Evolutionary conservation across 2,329 filamentous ascomycete species (phyloP).

Genomic region (Dothideomycetes sp.): DNA sequence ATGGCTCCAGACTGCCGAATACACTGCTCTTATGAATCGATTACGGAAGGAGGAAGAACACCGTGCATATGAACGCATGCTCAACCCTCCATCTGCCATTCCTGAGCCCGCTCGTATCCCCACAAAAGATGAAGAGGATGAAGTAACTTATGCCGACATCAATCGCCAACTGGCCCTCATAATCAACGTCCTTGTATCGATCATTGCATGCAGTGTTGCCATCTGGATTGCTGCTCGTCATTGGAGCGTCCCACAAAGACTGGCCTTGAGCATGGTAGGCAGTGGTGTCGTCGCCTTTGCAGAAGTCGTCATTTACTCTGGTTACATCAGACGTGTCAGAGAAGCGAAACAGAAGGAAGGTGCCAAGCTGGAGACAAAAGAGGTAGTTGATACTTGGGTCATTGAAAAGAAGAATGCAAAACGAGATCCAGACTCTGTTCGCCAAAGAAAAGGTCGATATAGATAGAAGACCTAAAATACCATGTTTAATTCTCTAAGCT

Average conservation of each 20-base stretch:
- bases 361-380: slow-evolving; percentile 53
- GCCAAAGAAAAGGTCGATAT: slow-evolving; percentile 11
- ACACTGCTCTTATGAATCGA: slow-evolving; percentile 76
- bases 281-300: slow-evolving; percentile 62
- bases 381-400: slow-evolving; percentile 65
- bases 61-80: slow-evolving; percentile 72
- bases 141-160: slow-evolving; percentile 61
- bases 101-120: slow-evolving; percentile 26
- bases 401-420: slow-evolving; percentile 25
- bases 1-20: slow-evolving; percentile 58
- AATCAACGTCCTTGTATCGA: slow-evolving; percentile 80
- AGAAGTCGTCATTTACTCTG: slow-evolving; percentile 68
- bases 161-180: slow-evolving; percentile 78
- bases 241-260: slow-evolving; percentile 61
- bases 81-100: slow-evolving; percentile 53
- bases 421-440: background rate
- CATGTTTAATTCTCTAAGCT: no score
- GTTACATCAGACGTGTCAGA: slow-evolving; percentile 62
- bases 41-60: slow-evolving; percentile 77
- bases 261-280: slow-evolving; percentile 63
- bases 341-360: slow-evolving; percentile 58
- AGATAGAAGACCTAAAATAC: no score
- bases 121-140: slow-evolving; percentile 47
- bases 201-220: slow-evolving; percentile 66
- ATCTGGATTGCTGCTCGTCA: slow-evolving; percentile 70